Evolutionary conservation across 2,329 filamentous ascomycete genomes (phyloP), one percentile per base, ranked within the genome.

Genomic region (Pyricularia sp.): DNA sequence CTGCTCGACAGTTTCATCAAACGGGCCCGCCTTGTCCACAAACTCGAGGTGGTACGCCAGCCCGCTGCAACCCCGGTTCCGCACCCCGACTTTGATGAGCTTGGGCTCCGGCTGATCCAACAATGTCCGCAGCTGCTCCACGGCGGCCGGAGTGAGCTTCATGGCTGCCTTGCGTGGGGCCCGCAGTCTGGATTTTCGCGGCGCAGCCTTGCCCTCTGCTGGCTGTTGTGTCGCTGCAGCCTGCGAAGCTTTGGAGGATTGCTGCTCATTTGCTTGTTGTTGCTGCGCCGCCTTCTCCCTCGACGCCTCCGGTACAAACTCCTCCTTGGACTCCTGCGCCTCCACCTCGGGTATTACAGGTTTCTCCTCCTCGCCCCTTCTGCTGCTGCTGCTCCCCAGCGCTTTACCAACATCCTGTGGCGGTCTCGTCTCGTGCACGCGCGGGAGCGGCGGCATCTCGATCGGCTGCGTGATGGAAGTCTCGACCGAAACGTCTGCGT

Each of bases 1-100:
- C 75, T 99, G 94, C 73, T 96, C 93, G 1, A 99, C 91, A 63
- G 88, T 82, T 76, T 99, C 94, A 71, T 99, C 94, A 71, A 97
- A 93, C 49, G 84, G 81, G 4, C 87, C 91, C 0, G 93, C 84
- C 80, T 93, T 93, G 71, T 97, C 93, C 62, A 97, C 93, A 71
- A 93, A 99, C 77, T 97, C 93, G 31, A 99, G 80, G 73, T 97
- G 87, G 75, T 99, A 99, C 35, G 93, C 89, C 69, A 97, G 79
- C 19, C 94, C 94, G 64, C 92, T 97, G 77, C 94, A 99, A 10
- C 94, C 94, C 69, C 91, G 85, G 76, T 96, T 97, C 75, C 89
- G 91, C 67, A 97, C 94, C 13, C 94, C 93, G 6, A 99, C 90
- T 71, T 94, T 88, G 75, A 99, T 96, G 69, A 96, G 82, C 78